Evolutionary conservation across 306 rosid species (phyloP).

Genomic region (Prunus mongolica): DNA sequence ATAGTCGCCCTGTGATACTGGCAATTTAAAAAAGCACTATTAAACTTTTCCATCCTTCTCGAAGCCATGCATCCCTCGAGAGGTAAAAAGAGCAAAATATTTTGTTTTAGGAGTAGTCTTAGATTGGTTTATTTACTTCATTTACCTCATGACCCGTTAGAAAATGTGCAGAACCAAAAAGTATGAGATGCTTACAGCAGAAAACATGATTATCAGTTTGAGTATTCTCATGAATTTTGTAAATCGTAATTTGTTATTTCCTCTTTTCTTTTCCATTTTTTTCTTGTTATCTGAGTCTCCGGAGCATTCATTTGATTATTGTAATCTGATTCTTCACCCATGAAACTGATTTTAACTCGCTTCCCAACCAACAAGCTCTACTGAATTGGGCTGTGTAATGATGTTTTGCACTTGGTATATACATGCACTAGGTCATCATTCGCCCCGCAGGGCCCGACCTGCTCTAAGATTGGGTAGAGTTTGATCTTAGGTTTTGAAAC

Average conservation of each 20-base stretch:
- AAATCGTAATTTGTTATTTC: neutral
- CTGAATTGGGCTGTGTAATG: neutral
- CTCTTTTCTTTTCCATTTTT: too few species aligned
- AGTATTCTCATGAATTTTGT: constrained; percentile 17
- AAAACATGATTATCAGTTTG: neutral
- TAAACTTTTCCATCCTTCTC: neutral
- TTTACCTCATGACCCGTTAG: neutral
- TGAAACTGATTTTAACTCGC: neutral
- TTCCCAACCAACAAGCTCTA: neutral
- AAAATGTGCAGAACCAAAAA: neutral
- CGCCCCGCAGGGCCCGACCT: fast-evolving
- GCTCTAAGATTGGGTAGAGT: too few species aligned
- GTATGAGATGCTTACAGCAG: neutral
- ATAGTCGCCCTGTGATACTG: neutral
- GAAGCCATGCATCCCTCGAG: neutral
- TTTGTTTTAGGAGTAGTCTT: neutral
- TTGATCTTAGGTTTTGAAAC: too few species aligned
- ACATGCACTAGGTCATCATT: neutral
- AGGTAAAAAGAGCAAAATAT: neutral
- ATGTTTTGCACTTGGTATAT: neutral
- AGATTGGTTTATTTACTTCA: neutral
- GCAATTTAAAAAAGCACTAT: neutral
- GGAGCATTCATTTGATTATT: neutral
- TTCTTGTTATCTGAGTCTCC: neutral
- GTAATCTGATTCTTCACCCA: neutral